A percentile compares a stretch with the other conserved stretches of the same genome.
phyloP scores from a whole-genome alignment of 352 stramenopile genomes.

The Albugo candida region DNA sequence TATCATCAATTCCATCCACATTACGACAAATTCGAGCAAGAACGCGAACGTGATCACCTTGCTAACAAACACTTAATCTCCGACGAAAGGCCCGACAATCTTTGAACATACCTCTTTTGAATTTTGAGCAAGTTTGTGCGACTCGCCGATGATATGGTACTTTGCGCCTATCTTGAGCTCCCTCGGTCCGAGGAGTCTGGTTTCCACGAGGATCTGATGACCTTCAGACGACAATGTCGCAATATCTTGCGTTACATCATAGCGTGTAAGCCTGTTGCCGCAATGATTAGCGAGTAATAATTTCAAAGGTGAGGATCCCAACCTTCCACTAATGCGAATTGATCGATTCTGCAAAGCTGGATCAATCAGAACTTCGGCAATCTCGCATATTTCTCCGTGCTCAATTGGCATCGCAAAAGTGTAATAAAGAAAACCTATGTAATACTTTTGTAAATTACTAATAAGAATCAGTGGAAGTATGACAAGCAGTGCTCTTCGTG shows the following conservation, averaged over 20 bases:
- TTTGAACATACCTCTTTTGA: not conserved
- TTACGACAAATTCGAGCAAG: conserved; percentile 51
- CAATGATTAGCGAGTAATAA: not conserved
- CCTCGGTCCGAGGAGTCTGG: conserved; percentile 23
- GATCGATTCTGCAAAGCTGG: conserved; percentile 45
- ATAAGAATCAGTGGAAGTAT: not conserved
- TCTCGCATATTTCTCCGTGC: conserved; percentile 52
- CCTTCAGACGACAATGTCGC: conserved; percentile 46
- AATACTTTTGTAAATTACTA: not conserved
- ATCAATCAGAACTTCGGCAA: conserved; percentile 50
- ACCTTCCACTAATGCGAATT: conserved; percentile 55
- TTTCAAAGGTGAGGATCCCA: not conserved
- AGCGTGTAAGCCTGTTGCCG: conserved; percentile 25
- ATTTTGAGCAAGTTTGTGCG: conserved; percentile 10
- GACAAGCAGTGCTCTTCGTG: conserved; percentile 13
- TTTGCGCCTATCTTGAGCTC: conserved; percentile 42
- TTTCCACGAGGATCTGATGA: conserved; percentile 42
- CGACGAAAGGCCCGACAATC: no score
- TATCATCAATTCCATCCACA: conserved; percentile 61
- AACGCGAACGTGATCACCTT: conserved; percentile 25
- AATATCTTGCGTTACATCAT: conserved; percentile 25
- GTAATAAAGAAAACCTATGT: not conserved
- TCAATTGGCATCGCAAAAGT: conserved; percentile 1
- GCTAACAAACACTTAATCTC: not conserved
- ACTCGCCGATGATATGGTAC: conserved; percentile 75